phyloP scores from a whole-genome alignment of 2,329 filamentous ascomycete genomes.

The Alternaria gansuensis region DNA sequence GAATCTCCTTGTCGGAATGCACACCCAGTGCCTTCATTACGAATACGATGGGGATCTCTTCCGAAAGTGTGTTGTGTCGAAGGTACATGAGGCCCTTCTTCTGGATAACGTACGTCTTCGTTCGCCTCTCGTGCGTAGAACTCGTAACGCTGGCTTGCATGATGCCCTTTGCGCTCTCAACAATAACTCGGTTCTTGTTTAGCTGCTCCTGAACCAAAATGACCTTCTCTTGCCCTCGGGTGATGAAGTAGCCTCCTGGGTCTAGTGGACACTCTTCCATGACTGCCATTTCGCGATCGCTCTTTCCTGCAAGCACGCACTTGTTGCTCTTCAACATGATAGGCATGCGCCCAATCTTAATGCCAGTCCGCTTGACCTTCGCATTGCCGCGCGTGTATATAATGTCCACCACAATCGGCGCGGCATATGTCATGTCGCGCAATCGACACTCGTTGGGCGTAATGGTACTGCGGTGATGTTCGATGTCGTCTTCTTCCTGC shows the following conservation, averaged over 20 bases:
- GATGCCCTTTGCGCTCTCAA: slow-evolving; percentile 93
- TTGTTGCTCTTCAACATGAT: slow-evolving; percentile 97
- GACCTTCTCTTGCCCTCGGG: slow-evolving; percentile 97
- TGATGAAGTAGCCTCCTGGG: slow-evolving; percentile 97
- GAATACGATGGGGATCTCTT: slow-evolving; percentile 94
- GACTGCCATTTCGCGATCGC: slow-evolving; percentile 85
- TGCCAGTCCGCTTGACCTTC: slow-evolving; percentile 74
- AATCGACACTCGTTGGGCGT: slow-evolving; percentile 96
- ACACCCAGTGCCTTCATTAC: slow-evolving; percentile 93
- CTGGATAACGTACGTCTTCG: slow-evolving; percentile 92
- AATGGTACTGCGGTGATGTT: slow-evolving; percentile 62
- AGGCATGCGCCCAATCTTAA: slow-evolving; percentile 88
- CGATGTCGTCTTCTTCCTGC: slow-evolving; percentile 74
- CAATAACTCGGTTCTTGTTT: slow-evolving; percentile 98
- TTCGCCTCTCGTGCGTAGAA: slow-evolving; percentile 97
- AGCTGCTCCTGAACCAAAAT: slow-evolving; percentile 98
- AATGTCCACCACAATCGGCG: slow-evolving; percentile 91
- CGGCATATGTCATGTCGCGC: slow-evolving; percentile 97
- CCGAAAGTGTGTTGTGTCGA: slow-evolving; percentile 90
- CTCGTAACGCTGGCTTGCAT: slow-evolving; percentile 91
- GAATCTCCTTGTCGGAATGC: slow-evolving; percentile 92
- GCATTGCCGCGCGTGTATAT: slow-evolving; percentile 85
- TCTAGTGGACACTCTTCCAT: slow-evolving; percentile 97
- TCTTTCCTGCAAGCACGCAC: slow-evolving; percentile 84
- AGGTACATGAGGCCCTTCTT: slow-evolving; percentile 93